These are phyloP conservation scores for Choiromyces venosus DNA, from an alignment of 495 filamentous ascomycete species.

Conservation along the genomic window DNA sequence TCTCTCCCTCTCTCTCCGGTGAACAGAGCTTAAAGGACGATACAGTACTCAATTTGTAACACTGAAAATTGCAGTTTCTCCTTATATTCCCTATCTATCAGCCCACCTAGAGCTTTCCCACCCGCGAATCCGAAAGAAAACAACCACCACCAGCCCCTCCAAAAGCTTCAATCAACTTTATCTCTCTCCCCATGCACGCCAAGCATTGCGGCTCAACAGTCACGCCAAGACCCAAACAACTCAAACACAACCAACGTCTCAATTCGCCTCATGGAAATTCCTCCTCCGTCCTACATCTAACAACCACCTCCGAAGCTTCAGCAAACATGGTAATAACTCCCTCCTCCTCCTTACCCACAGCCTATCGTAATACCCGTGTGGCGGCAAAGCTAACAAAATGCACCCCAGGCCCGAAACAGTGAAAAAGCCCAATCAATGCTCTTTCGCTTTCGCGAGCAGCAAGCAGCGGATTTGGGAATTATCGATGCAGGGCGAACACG, in stretches of 20 bases:
- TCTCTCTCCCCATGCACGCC: neutral
- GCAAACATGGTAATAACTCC: neutral
- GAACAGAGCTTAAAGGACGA: neutral
- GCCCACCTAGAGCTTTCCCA: too few relatives aligned
- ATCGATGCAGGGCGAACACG: constrained; percentile 87
- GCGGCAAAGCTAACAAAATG: neutral
- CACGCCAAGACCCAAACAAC: neutral
- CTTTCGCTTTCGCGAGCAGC: constrained; percentile 97
- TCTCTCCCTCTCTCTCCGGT: neutral
- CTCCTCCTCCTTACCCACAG: neutral
- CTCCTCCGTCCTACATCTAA: too few relatives aligned
- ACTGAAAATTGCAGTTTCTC: too few relatives aligned
- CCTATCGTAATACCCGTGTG: neutral
- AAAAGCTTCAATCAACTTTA: too few relatives aligned
- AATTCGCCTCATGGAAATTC: neutral
- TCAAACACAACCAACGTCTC: neutral
- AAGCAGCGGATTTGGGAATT: constrained; percentile 93
- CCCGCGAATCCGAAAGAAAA: too few relatives aligned
- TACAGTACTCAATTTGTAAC: neutral
- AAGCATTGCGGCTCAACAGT: neutral
- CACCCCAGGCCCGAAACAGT: constrained; percentile 54
- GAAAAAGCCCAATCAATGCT: constrained; percentile 99
- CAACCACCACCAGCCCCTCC: too few relatives aligned
- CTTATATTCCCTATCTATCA: neutral
- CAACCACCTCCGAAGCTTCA: neutral